Percentiles rank a stretch among this genome's conserved stretches.
These are phyloP conservation scores for Cyanodermella asteris DNA, from an alignment of 2,329 filamentous ascomycete species.

Conservation along the genomic window DNA sequence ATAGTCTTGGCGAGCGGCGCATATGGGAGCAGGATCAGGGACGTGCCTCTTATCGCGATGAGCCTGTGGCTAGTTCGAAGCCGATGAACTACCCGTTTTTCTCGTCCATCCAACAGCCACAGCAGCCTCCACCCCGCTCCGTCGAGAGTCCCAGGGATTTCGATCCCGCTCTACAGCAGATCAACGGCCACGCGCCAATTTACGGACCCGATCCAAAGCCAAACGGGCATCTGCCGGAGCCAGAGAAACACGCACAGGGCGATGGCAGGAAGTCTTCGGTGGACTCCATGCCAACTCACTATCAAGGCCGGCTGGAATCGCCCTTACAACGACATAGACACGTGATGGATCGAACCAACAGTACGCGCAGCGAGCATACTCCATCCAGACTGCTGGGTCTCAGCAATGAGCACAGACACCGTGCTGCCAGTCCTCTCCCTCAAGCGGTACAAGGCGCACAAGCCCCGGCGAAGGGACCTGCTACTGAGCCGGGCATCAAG, in stretches of 20 bases:
- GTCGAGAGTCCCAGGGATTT: too few relatives aligned
- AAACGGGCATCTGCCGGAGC: too few relatives aligned
- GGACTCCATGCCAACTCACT: constrained; percentile 1
- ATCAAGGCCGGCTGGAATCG: neutral
- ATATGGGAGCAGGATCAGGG: too few relatives aligned
- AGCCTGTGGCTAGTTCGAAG: too few relatives aligned
- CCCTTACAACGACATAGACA: constrained; percentile 1
- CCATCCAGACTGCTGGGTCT: constrained; percentile 44
- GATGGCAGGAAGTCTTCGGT: constrained; percentile 1
- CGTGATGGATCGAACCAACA: constrained; percentile 1
- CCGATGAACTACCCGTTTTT: too few relatives aligned
- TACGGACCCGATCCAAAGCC: too few relatives aligned
- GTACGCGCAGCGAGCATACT: constrained; percentile 31
- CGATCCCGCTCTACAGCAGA: too few relatives aligned
- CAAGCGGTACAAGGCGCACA: constrained; percentile 89
- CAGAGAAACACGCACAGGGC: constrained; percentile 1
- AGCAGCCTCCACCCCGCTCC: too few relatives aligned
- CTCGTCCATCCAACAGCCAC: too few relatives aligned
- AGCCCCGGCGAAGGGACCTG: constrained; percentile 53
- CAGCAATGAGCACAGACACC: constrained; percentile 58
- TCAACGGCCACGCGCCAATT: too few relatives aligned
- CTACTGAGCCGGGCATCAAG: constrained; percentile 74
- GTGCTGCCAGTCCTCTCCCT: constrained; percentile 69
- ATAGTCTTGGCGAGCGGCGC: too few relatives aligned
- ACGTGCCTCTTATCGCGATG: too few relatives aligned